These are phyloP conservation scores for Trichoderma gamsii DNA, from an alignment of 495 filamentous ascomycete genomes.

Conservation along the genomic window DNA sequence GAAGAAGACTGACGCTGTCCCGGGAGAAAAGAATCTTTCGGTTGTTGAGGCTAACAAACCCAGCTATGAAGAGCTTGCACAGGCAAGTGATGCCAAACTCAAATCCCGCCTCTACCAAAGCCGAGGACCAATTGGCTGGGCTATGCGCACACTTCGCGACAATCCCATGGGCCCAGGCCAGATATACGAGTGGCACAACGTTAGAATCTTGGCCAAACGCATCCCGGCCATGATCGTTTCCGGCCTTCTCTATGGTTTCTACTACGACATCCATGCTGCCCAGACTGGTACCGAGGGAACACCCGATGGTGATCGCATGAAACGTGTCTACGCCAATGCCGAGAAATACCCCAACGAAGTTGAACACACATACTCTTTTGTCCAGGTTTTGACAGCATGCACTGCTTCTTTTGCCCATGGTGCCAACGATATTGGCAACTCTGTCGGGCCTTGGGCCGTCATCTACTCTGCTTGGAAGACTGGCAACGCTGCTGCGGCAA, in stretches of 20 bases:
- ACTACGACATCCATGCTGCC: conserved; percentile 69
- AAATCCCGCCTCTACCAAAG: conserved; percentile 49
- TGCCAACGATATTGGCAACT: conserved; percentile 63
- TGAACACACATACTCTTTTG: conserved; percentile 58
- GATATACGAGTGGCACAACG: conserved; percentile 62
- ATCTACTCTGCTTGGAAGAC: conserved; percentile 57
- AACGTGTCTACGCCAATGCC: conserved; percentile 51
- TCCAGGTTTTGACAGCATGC: conserved; percentile 57
- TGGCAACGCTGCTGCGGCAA: conserved; percentile 39
- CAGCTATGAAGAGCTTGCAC: conserved; percentile 50
- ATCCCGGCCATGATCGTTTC: conserved; percentile 52
- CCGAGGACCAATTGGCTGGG: conserved; percentile 62
- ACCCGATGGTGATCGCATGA: conserved; percentile 60
- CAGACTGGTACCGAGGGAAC: conserved; percentile 59
- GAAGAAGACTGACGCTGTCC: conserved; percentile 15
- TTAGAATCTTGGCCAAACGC: conserved; percentile 50
- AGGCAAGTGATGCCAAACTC: conserved; percentile 42
- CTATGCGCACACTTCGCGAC: conserved; percentile 61
- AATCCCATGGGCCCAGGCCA: conserved; percentile 61
- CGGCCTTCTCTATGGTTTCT: conserved; percentile 56
- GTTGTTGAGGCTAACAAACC: conserved; percentile 38
- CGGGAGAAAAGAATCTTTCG: conserved; percentile 41
- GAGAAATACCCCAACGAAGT: conserved; percentile 59
- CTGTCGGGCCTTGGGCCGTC: conserved; percentile 58
- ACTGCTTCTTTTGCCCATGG: conserved; percentile 63